These are phyloP conservation scores for Apiospora arundinis DNA, from an alignment of 2,329 filamentous ascomycete genomes.

Conservation along the genomic window DNA sequence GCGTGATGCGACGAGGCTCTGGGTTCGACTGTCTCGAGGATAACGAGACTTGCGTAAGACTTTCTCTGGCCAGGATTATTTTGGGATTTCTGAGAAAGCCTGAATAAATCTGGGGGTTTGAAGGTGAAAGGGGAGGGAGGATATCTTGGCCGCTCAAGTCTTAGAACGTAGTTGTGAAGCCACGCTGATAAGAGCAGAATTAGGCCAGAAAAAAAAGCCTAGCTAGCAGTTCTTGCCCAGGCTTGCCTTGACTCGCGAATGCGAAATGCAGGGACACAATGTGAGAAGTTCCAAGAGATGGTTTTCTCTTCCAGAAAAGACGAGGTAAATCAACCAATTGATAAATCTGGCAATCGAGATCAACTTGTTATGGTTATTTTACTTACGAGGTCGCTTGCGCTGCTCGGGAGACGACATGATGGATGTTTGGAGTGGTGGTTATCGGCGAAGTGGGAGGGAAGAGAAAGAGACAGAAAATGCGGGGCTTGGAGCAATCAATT, in stretches of 20 bases:
- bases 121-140: background rate
- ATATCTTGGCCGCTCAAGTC: background rate
- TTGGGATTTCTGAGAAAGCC: background rate
- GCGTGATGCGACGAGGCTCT: background rate
- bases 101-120: background rate
- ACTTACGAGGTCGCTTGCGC: constrained; percentile 42
- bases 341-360: no score
- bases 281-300: background rate
- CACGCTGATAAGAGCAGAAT: constrained; percentile 3
- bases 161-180: background rate
- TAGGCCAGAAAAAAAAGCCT: background rate
- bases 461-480: constrained; percentile 5
- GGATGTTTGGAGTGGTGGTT: background rate
- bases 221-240: background rate
- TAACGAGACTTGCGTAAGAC: background rate
- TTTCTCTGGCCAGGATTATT: background rate
- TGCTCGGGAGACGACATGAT: constrained; percentile 28
- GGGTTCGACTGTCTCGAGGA: background rate
- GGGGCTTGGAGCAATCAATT: constrained; percentile 16
- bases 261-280: constrained; percentile 22
- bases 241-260: constrained; percentile 6
- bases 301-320: background rate
- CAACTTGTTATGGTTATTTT: background rate
- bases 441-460: background rate
- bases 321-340: background rate